Conservation (phyloP, 2,329 filamentous ascomycete species). For the Monilinia fructigena region DNA sequence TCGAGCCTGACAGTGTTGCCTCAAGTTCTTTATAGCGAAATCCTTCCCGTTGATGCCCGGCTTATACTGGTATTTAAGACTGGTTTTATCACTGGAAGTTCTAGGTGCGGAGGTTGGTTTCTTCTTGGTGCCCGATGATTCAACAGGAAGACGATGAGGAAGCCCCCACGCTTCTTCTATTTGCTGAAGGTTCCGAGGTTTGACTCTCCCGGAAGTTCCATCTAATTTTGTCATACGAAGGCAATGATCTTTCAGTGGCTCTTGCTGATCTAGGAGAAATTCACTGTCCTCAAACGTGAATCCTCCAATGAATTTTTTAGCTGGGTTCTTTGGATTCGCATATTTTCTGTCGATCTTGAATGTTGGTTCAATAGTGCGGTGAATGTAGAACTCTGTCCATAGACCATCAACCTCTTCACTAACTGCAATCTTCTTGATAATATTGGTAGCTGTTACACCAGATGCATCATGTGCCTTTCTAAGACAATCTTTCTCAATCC, state of each 20-base stretch:
- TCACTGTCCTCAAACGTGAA: conserved; percentile 5
- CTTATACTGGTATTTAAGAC: not conserved
- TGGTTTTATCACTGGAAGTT: not conserved
- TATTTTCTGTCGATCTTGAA: not conserved
- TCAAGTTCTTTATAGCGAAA: not conserved
- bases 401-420: not conserved
- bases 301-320: not conserved
- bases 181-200: conserved; percentile 4
- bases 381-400: not conserved
- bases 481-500: not conserved
- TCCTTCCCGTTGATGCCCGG: not conserved
- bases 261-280: not conserved
- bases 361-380: conserved; percentile 4
- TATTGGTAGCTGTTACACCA: not conserved
- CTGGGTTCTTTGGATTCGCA: not conserved
- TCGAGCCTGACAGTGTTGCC: not conserved
- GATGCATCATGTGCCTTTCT: not conserved
- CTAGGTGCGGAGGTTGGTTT: rapidly evolving
- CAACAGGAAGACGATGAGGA: rapidly evolving
- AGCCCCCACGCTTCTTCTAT: not conserved
- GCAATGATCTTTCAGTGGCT: not conserved
- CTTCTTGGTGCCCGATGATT: not conserved
- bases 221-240: not conserved
- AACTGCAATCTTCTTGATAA: not conserved
- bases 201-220: conserved; percentile 6